Percentiles rank a stretch among this genome's conserved stretches.
These are phyloP conservation scores for Xylariaceae sp. DNA, from an alignment of 2,329 filamentous ascomycete species.

Conservation along the genomic window DNA sequence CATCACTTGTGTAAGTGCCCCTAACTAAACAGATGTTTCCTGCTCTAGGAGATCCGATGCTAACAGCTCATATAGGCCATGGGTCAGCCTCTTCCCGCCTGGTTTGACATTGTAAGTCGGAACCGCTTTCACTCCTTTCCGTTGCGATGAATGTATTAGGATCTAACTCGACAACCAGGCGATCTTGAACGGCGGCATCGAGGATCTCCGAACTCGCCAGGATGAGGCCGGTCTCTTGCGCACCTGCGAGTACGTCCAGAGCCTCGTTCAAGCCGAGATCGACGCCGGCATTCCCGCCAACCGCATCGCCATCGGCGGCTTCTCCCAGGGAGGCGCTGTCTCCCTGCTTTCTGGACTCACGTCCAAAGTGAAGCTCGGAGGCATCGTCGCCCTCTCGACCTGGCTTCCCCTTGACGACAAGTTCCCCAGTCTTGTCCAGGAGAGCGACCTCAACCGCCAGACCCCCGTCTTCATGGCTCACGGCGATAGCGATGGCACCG, in stretches of 20 bases:
- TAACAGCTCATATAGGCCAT: constrained; percentile 50
- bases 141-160: neutral
- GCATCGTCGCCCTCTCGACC: constrained; percentile 77
- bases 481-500: constrained; percentile 70
- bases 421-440: constrained; percentile 51
- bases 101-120: constrained; percentile 69
- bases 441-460: constrained; percentile 57
- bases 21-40: neutral
- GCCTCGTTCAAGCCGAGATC: constrained; percentile 74
- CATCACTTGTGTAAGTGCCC: constrained; percentile 64
- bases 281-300: constrained; percentile 73
- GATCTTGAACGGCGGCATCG: constrained; percentile 26
- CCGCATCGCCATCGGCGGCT: constrained; percentile 80
- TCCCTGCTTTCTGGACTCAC: constrained; percentile 77
- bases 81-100: constrained; percentile 77
- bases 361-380: constrained; percentile 66
- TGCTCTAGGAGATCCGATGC: neutral
- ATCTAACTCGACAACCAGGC: constrained; percentile 17
- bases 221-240: constrained; percentile 68
- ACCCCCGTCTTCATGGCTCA: constrained; percentile 89
- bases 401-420: constrained; percentile 70
- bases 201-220: constrained; percentile 33
- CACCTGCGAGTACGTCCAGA: constrained; percentile 70
- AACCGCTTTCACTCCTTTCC: neutral
- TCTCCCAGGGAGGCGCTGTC: constrained; percentile 85